phyloP scores from a whole-genome alignment of 805 yeast species.

The Yarrowia alimentaria region DNA sequence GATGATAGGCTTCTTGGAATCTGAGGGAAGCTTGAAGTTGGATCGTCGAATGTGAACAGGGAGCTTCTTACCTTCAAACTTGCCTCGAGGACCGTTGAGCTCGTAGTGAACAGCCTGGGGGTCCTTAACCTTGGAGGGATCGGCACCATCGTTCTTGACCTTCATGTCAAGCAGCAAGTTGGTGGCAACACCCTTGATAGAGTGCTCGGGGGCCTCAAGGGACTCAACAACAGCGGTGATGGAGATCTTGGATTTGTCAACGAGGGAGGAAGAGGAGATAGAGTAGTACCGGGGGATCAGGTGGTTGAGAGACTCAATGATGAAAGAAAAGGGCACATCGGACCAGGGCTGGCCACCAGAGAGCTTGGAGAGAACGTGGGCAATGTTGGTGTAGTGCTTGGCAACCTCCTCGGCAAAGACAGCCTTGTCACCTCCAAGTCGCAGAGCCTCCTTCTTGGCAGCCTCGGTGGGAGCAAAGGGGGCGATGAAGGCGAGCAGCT shows the following conservation, averaged over 20 bases:
- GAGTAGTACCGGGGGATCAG: conserved; percentile 95
- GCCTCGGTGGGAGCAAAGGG: conserved; percentile 76
- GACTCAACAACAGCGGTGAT: conserved; percentile 92
- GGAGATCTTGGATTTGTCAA: conserved; percentile 72
- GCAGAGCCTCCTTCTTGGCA: conserved; percentile 48
- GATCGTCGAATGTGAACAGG: conserved; percentile 95
- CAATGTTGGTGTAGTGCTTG: conserved; percentile 61
- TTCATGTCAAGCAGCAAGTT: conserved; percentile 77
- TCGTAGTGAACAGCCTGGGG: conserved; percentile 56
- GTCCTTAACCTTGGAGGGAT: conserved; percentile 37
- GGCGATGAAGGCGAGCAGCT: conserved; percentile 66
- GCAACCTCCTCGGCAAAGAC: conserved; percentile 66
- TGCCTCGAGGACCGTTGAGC: conserved; percentile 78
- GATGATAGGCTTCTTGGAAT: conserved; percentile 77
- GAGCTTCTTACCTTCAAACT: conserved; percentile 52
- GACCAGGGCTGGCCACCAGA: conserved; percentile 71
- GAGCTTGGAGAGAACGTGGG: conserved; percentile 65
- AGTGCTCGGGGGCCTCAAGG: conserved; percentile 40
- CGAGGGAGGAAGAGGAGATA: conserved; percentile 81
- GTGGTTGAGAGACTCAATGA: conserved; percentile 76
- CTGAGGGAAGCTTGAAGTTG: conserved; percentile 87
- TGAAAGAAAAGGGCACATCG: conserved; percentile 75
- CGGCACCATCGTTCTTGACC: conserved; percentile 52
- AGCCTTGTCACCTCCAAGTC: conserved; percentile 65
- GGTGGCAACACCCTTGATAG: conserved; percentile 82